These are phyloP conservation scores for Hypoxylon rickii DNA, from an alignment of 495 filamentous ascomycete genomes.

Conservation along the genomic window DNA sequence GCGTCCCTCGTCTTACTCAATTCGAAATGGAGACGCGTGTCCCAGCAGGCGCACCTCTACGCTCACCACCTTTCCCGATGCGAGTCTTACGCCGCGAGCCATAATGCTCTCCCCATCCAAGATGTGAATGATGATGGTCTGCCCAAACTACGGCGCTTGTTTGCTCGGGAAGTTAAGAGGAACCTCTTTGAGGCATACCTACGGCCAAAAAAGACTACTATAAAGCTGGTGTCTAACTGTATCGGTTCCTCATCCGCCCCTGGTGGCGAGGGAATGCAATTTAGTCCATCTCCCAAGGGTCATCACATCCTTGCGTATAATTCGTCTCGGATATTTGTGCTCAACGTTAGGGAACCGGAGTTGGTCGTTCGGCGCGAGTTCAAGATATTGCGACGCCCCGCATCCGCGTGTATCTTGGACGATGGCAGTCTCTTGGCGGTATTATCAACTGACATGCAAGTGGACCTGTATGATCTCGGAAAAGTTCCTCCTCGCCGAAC, in stretches of 20 bases:
- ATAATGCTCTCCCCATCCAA: conserved; percentile 45
- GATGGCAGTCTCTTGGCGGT: conserved; percentile 79
- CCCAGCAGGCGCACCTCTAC: conserved; percentile 73
- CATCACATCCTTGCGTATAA: conserved; percentile 77
- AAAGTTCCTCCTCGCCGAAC: conserved; percentile 64
- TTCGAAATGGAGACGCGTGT: conserved; percentile 73
- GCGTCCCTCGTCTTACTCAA: conserved; percentile 84
- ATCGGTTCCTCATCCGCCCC: conserved; percentile 83
- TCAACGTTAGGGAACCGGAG: conserved; percentile 63
- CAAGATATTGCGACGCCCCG: conserved; percentile 76
- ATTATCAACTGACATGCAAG: conserved; percentile 75
- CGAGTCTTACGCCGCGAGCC: conserved; percentile 65
- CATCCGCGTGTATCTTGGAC: conserved; percentile 78
- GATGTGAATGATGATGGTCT: conserved; percentile 58
- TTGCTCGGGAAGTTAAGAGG: conserved; percentile 70
- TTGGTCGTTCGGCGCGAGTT: conserved; percentile 73
- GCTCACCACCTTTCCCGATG: conserved; percentile 75
- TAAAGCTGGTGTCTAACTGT: conserved; percentile 80
- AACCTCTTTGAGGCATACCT: conserved; percentile 82
- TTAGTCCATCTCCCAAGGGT: conserved; percentile 74
- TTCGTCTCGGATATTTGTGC: conserved; percentile 83
- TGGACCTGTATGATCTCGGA: conserved; percentile 78
- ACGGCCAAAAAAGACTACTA: conserved; percentile 67
- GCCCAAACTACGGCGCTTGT: conserved; percentile 64
- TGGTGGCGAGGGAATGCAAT: conserved; percentile 84